Percentiles rank a stretch among this genome's conserved stretches.
These are phyloP conservation scores for Boeremia exigua DNA, from an alignment of 2,329 filamentous ascomycete genomes.

Conservation along the genomic window DNA sequence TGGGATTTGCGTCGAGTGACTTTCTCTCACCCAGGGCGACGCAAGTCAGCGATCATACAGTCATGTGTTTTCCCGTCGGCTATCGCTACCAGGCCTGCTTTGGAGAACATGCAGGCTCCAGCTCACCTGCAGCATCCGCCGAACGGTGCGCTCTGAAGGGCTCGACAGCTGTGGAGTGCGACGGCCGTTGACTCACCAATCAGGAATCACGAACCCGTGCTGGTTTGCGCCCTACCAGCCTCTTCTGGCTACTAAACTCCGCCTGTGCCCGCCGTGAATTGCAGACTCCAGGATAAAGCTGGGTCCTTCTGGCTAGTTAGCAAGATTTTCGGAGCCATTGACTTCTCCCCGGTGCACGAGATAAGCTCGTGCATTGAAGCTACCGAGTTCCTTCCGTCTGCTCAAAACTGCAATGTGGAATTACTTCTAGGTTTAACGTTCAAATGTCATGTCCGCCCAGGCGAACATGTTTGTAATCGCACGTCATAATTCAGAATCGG, in stretches of 20 bases:
- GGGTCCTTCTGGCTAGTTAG: conserved; percentile 8
- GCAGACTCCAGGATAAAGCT: conserved; percentile 10
- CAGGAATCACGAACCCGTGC: neutral
- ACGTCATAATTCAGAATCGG: neutral
- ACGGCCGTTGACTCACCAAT: conserved; percentile 10
- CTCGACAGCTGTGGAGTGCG: conserved; percentile 8
- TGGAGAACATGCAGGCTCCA: conserved; percentile 11
- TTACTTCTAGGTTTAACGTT: no score
- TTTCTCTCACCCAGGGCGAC: conserved; percentile 6
- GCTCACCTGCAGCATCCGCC: conserved; percentile 25
- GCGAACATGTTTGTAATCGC: neutral
- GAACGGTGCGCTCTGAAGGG: conserved; percentile 15
- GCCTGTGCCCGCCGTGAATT: conserved; percentile 16
- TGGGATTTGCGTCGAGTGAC: conserved; percentile 9
- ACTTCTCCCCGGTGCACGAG: conserved; percentile 9
- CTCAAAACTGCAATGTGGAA: neutral
- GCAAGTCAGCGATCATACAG: conserved; percentile 15
- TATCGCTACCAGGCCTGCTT: conserved; percentile 14
- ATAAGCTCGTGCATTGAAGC: conserved; percentile 6
- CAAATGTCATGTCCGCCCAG: neutral
- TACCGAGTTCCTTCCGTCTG: neutral
- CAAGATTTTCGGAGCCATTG: conserved; percentile 11
- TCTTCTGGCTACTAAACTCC: conserved; percentile 17
- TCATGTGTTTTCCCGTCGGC: conserved; percentile 19
- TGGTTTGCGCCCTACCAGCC: conserved; percentile 6